These are phyloP conservation scores for Fusarium mundagurra DNA, from an alignment of 2,329 filamentous ascomycete genomes.

Conservation along the genomic window DNA sequence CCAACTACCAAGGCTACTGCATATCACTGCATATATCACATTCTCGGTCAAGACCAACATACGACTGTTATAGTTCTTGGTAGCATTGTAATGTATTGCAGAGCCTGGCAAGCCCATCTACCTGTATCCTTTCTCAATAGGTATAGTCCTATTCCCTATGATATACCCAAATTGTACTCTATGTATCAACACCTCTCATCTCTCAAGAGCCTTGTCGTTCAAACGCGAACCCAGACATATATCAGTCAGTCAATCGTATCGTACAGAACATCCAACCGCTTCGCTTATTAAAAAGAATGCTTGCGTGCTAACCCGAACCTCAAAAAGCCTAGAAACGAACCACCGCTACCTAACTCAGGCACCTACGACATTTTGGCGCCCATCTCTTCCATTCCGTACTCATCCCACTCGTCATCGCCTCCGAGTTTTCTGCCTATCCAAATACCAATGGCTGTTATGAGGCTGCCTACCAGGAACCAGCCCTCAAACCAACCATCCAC, in stretches of 20 bases:
- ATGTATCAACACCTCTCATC: constrained; percentile 18
- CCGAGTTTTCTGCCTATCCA: constrained; percentile 74
- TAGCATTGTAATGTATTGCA: neutral
- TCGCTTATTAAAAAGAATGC: constrained; percentile 15
- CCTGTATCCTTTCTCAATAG: neutral
- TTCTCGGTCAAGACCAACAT: neutral
- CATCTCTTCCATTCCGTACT: constrained; percentile 73
- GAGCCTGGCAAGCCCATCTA: neutral
- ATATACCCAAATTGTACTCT: constrained; percentile 13
- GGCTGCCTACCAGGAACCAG: constrained; percentile 80
- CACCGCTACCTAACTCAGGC: neutral
- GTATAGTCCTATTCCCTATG: neutral
- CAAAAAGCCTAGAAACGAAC: constrained; percentile 14
- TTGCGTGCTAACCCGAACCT: constrained; percentile 14
- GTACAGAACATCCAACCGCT: constrained; percentile 12
- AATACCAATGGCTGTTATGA: constrained; percentile 74
- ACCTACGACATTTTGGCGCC: constrained; percentile 70
- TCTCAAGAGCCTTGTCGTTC: neutral
- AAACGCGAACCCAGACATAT: constrained; percentile 24
- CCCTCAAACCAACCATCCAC: constrained; percentile 85
- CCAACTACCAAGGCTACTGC: neutral
- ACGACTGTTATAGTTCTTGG: neutral
- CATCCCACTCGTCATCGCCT: constrained; percentile 68
- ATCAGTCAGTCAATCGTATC: constrained; percentile 22
- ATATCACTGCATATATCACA: neutral